These are phyloP conservation scores for Lentinula sp. DNA, from an alignment of 768 basidiomycete genomes.

Conservation along the genomic window DNA sequence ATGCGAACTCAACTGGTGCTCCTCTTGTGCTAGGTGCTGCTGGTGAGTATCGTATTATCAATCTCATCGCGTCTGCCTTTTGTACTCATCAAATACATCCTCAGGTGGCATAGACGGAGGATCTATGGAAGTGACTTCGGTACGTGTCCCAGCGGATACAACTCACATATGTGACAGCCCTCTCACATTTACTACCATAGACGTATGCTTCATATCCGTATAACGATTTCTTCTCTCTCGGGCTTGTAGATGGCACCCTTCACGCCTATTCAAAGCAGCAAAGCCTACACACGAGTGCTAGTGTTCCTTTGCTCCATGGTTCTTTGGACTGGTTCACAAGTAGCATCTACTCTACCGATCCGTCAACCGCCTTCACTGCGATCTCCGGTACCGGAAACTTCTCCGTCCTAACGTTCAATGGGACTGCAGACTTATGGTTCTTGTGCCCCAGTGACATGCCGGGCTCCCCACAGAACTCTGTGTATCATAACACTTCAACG, in stretches of 20 bases:
- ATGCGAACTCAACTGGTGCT: conserved; percentile 36
- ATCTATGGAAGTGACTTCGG: conserved; percentile 40
- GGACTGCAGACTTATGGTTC: conserved; percentile 29
- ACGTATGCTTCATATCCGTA: conserved; percentile 45
- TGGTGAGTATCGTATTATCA: conserved; percentile 17
- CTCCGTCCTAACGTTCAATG: conserved; percentile 26
- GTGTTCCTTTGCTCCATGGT: conserved; percentile 22
- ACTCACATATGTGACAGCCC: background rate
- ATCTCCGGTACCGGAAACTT: conserved; percentile 14
- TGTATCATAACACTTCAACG: background rate
- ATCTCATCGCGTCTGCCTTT: background rate
- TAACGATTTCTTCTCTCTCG: conserved; percentile 37
- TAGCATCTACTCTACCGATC: conserved; percentile 19
- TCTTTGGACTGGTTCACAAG: conserved; percentile 32
- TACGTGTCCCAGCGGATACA: conserved; percentile 15
- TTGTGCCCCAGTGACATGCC: conserved; percentile 23
- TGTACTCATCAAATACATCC: background rate
- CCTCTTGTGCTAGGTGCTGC: conserved; percentile 38
- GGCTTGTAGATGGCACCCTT: conserved; percentile 31
- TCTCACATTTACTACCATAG: conserved; percentile 15
- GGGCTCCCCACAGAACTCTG: background rate
- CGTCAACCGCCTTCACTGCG: conserved; percentile 29
- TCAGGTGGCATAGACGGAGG: conserved; percentile 30
- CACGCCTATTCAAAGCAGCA: conserved; percentile 26
- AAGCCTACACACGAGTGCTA: conserved; percentile 32